These are phyloP conservation scores for Xylariaceae sp. DNA, from an alignment of 2,329 filamentous ascomycete genomes.

Conservation along the genomic window DNA sequence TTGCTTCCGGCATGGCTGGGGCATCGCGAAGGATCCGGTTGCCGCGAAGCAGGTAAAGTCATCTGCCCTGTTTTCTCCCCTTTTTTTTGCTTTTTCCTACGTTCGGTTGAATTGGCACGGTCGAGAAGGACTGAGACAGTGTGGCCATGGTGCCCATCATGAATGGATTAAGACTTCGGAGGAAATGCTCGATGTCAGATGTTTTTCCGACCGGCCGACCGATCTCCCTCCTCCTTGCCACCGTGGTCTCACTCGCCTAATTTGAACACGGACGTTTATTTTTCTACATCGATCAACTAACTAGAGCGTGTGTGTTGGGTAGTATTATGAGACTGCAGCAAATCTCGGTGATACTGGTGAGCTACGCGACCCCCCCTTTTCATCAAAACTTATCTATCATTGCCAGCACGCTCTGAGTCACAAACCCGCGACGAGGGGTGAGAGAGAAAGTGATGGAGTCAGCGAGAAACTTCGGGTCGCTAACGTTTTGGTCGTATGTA, in stretches of 20 bases:
- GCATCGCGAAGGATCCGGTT: conserved; percentile 75
- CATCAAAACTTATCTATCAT: not conserved
- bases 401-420: conserved; percentile 21
- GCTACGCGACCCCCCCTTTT: conserved; percentile 28
- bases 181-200: conserved; percentile 1
- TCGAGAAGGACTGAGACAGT: not conserved
- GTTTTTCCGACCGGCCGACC: not conserved
- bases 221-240: conserved; percentile 1
- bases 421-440: not conserved
- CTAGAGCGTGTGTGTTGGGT: conserved; percentile 27
- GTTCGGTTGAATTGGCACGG: conserved; percentile 2
- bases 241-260: conserved; percentile 3
- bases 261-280: not conserved
- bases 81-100: conserved; percentile 1
- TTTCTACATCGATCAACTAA: conserved; percentile 19
- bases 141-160: conserved; percentile 1
- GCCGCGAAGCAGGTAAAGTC: conserved; percentile 66
- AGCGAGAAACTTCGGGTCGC: conserved; percentile 25
- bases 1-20: conserved; percentile 93
- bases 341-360: conserved; percentile 84
- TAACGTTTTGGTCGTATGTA: conserved; percentile 30
- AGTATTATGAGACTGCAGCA: conserved; percentile 97
- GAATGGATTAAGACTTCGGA: conserved; percentile 2
- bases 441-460: not conserved
- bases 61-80: conserved; percentile 7